Evolutionary conservation across 495 filamentous ascomycete species (phyloP).

Genomic region (Penicillium antarcticum): DNA sequence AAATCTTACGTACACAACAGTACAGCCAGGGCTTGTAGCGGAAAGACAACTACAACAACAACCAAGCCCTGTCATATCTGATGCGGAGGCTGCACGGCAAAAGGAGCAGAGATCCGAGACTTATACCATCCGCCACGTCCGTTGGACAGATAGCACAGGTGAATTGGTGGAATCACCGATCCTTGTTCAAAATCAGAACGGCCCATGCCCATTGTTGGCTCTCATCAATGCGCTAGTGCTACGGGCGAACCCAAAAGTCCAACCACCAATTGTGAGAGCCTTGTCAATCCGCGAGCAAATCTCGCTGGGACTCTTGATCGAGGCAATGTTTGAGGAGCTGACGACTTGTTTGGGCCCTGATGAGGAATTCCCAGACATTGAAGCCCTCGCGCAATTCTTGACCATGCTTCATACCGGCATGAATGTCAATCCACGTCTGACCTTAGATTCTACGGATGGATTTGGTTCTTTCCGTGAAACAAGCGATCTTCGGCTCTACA

Average conservation of each 20-base stretch:
- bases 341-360: conserved; percentile 59
- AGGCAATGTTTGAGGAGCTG: conserved; percentile 87
- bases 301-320: conserved; percentile 76
- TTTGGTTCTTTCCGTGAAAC: conserved; percentile 77
- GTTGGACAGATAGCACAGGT: conserved; percentile 51
- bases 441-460: conserved; percentile 49
- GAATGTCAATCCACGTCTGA: conserved; percentile 94
- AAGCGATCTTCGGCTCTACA: conserved; percentile 78
- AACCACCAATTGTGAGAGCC: conserved; percentile 71
- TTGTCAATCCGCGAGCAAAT: conserved; percentile 81
- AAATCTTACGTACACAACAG: background rate
- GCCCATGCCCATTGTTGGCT: conserved; percentile 89
- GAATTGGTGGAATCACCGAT: conserved; percentile 64
- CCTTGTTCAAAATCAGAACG: conserved; percentile 87
- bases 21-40: background rate
- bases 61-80: conserved; percentile 17
- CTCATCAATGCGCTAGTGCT: conserved; percentile 89
- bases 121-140: conserved; percentile 68
- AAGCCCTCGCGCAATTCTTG: conserved; percentile 82
- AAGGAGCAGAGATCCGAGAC: conserved; percentile 56
- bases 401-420: conserved; percentile 91
- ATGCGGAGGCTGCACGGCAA: conserved; percentile 35
- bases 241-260: conserved; percentile 60
- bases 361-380: conserved; percentile 74
- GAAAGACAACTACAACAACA: background rate